These are phyloP conservation scores for Hippophae gyantsensis DNA, from an alignment of 306 rosid species.

Conservation along the genomic window DNA sequence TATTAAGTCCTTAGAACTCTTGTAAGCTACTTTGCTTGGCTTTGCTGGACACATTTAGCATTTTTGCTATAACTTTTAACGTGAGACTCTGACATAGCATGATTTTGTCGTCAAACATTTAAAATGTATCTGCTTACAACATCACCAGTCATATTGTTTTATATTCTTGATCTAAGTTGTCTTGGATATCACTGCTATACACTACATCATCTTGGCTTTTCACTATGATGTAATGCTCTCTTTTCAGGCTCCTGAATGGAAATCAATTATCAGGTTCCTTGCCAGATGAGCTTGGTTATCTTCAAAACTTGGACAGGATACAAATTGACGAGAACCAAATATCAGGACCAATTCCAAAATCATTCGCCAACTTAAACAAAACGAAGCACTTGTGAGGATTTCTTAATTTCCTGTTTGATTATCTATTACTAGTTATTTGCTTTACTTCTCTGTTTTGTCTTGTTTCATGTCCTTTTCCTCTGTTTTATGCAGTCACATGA, in stretches of 20 bases:
- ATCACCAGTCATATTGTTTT: too few relatives aligned
- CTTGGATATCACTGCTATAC: too few relatives aligned
- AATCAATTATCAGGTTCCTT: constrained; percentile 64
- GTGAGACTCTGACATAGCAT: neutral
- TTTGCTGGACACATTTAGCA: neutral
- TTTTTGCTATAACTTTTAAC: neutral
- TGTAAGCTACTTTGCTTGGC: constrained; percentile 2
- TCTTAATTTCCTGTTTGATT: constrained; percentile 16
- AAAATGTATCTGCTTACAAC: too few relatives aligned
- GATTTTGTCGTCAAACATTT: too few relatives aligned
- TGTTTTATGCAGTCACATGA: constrained; percentile 71
- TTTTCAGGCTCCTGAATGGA: constrained; percentile 74
- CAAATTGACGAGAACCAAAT: constrained; percentile 72
- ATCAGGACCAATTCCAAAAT: constrained; percentile 60
- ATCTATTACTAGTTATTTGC: constrained; percentile 13
- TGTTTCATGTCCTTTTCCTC: neutral
- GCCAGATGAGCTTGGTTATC: constrained; percentile 77
- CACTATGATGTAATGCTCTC: neutral
- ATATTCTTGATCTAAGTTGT: neutral
- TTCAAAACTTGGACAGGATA: constrained; percentile 47
- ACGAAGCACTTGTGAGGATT: constrained; percentile 65
- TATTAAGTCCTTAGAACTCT: constrained; percentile 3
- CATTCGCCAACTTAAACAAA: constrained; percentile 57
- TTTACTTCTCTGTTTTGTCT: constrained; percentile 12
- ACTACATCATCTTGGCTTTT: neutral